Percentiles rank a stretch among this genome's conserved stretches.
These are phyloP conservation scores for Leucocoprinus sp. DNA, from an alignment of 768 basidiomycete species.

Conservation along the genomic window DNA sequence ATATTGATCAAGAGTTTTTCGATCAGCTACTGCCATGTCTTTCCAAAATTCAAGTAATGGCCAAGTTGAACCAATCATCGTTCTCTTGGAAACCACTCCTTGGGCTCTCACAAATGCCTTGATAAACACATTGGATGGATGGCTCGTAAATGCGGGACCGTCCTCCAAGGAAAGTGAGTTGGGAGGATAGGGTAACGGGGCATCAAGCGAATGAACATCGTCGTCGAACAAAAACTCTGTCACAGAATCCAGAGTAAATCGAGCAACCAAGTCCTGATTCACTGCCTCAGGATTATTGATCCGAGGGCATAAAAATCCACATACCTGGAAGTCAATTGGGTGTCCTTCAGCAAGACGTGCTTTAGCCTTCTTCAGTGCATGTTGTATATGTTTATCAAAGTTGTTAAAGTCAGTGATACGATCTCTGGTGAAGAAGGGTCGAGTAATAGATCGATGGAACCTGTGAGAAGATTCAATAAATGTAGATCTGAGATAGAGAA, in stretches of 20 bases:
- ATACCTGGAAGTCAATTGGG: conserved; percentile 49
- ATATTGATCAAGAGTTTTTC: conserved; percentile 38
- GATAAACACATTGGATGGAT: conserved; percentile 29
- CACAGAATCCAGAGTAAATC: conserved; percentile 58
- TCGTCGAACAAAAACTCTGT: conserved; percentile 53
- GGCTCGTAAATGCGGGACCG: conserved; percentile 7
- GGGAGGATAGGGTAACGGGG: conserved; percentile 40
- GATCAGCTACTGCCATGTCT: conserved; percentile 34
- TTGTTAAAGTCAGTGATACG: conserved; percentile 55
- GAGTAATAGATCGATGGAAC: conserved; percentile 59
- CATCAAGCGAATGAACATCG: conserved; percentile 40
- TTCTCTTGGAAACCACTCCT: conserved; percentile 1
- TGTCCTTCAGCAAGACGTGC: neutral
- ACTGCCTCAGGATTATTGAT: neutral
- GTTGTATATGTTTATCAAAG: conserved; percentile 45
- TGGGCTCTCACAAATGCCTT: conserved; percentile 41
- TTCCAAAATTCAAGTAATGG: conserved; percentile 44
- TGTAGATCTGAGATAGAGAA: neutral
- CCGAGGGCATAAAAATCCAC: neutral
- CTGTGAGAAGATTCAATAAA: conserved; percentile 15
- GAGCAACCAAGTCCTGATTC: conserved; percentile 31
- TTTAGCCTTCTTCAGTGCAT: conserved; percentile 37
- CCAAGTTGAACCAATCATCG: conserved; percentile 25
- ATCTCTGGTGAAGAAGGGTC: conserved; percentile 63
- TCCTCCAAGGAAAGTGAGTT: conserved; percentile 9